phyloP scores from a whole-genome alignment of 805 yeast genomes.

The Candida gorgasii region DNA sequence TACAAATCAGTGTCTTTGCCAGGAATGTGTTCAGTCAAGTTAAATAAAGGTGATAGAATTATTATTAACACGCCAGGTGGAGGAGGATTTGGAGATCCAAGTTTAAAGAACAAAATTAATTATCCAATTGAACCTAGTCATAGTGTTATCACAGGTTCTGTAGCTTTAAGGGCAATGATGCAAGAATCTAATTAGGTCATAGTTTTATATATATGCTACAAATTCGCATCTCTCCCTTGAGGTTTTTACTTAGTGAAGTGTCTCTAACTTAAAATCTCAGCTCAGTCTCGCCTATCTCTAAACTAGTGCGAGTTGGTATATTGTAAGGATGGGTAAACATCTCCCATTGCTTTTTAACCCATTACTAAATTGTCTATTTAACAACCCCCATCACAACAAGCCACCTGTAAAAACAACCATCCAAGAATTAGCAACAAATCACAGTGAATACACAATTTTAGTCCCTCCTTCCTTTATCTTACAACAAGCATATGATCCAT shows the following conservation, averaged over 20 bases:
- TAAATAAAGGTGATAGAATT: constrained; percentile 41
- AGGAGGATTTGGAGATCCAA: constrained; percentile 40
- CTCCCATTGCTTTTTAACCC: constrained; percentile 63
- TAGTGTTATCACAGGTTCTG: constrained; percentile 36
- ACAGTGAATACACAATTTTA: constrained; percentile 57
- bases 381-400: constrained; percentile 50
- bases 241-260: no score
- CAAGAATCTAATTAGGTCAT: constrained; percentile 36
- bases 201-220: constrained; percentile 3
- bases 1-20: constrained; percentile 29
- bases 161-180: constrained; percentile 31
- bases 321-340: not conserved
- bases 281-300: no score
- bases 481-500: constrained; percentile 31
- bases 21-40: constrained; percentile 34
- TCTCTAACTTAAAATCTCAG: no score
- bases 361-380: constrained; percentile 62
- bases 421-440: constrained; percentile 40
- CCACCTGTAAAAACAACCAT: constrained; percentile 51
- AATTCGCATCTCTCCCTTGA: no score
- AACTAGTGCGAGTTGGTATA: no score
- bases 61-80: constrained; percentile 46
- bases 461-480: constrained; percentile 61
- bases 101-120: constrained; percentile 13
- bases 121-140: constrained; percentile 24